Base-by-base conservation (phyloP, 257 asterid genomes). In the Solanum ahanhuiri region DNA sequence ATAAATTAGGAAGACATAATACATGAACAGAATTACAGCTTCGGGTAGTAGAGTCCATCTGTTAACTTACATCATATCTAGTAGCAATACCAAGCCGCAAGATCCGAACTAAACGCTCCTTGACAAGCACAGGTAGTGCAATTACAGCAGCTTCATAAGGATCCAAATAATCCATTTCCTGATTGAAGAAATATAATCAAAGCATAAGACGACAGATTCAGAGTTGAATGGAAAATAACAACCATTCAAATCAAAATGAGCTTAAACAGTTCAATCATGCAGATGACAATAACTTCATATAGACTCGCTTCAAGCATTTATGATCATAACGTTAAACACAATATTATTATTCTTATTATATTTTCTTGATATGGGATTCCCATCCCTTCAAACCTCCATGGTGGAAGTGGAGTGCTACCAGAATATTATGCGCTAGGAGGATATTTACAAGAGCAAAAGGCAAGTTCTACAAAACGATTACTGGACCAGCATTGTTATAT, bases 21-120 rank as follows among this genome's bases (percentile, higher is more conserved):
- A 43, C 14, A 77, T 12, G 20, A 77, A 77, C 64, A 77, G 84
- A 81, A 81, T 48, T 48, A 81, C 41, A 28, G 33, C 83, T 48
- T 81, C 30, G 6, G 28, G 64, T 9, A 81, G 66, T 28, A 81
- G 66, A 45, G 84, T 28, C 84, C 18, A 14, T 81, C 67, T 18
- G 0, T 81, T 72, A 87, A 91, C 99, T 89, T 88, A 96, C 99
- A 93, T 96, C 99, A 89, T 89, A 93, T 87, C 97, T 90, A 83
- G 96, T 92, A 39, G 98, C 99, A 88, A 96, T 93, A 77, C 98
- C 96, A 90, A 94, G 98, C 81, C 98, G 93, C 33, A 96, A 89
- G 87, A 96, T 93, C 89, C 96, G 93, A 88, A 95, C 96, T 85
- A 96, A 88, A 35, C 99, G 99, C 91, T 96, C 98, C 89, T 92